These are phyloP conservation scores for Penicillium cataractarum DNA, from an alignment of 495 filamentous ascomycete genomes.

Conservation along the genomic window DNA sequence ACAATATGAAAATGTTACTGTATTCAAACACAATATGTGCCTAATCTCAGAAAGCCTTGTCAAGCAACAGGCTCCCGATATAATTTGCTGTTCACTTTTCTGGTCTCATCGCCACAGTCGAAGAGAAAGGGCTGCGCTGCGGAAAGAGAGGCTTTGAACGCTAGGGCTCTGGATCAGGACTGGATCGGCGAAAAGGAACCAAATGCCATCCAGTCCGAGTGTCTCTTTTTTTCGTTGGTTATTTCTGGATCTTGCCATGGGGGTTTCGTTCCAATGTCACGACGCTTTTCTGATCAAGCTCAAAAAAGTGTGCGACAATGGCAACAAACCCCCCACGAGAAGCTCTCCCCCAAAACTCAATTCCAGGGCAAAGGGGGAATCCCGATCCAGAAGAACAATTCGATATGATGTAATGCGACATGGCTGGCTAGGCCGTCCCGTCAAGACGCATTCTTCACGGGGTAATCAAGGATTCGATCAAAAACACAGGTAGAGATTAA, in stretches of 20 bases:
- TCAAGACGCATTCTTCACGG: background rate
- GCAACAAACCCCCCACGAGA: conserved; percentile 2
- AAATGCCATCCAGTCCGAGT: conserved; percentile 40
- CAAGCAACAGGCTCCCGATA: conserved; percentile 16
- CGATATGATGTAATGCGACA: background rate
- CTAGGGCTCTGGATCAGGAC: conserved; percentile 26
- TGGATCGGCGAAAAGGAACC: conserved; percentile 40
- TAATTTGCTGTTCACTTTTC: conserved; percentile 39
- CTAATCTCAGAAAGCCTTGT: conserved; percentile 21
- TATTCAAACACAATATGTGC: conserved; percentile 33
- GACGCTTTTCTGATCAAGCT: background rate
- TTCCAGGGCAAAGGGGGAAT: background rate
- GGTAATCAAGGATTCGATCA: conserved; percentile 7
- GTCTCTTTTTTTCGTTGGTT: conserved; percentile 18
- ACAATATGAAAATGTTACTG: conserved; percentile 14
- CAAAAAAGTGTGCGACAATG: background rate
- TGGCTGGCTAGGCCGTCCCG: conserved; percentile 4
- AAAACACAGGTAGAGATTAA: conserved; percentile 11
- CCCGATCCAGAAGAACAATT: conserved; percentile 1
- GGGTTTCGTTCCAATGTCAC: background rate
- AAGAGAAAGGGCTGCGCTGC: conserved; percentile 18
- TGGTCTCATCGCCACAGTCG: conserved; percentile 32
- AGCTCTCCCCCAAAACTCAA: conserved; percentile 5
- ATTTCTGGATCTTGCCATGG: background rate
- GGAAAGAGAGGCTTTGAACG: conserved; percentile 14